phyloP scores from a whole-genome alignment of 306 rosid genomes.

The Cucumis cinereus region DNA sequence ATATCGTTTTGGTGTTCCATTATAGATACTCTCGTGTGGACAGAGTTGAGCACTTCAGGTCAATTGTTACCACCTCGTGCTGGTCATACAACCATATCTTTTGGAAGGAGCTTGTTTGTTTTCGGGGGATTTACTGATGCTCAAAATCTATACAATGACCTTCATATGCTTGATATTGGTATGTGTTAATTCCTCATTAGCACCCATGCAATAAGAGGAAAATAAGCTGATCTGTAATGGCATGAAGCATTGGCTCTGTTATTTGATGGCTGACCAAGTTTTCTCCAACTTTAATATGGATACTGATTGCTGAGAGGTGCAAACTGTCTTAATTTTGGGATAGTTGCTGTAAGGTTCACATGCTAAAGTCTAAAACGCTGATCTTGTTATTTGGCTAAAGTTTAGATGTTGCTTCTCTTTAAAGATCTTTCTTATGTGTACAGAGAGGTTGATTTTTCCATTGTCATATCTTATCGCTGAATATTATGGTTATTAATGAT shows the following conservation, averaged over 20 bases:
- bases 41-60: slow-evolving; percentile 74
- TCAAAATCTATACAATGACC: slow-evolving; percentile 81
- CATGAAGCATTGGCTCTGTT: not conserved
- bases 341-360: not conserved
- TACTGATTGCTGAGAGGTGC: not conserved
- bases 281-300: not conserved
- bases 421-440: not conserved
- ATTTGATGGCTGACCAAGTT: not conserved
- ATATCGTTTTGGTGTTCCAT: slow-evolving; percentile 17
- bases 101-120: slow-evolving; percentile 78
- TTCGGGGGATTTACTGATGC: slow-evolving; percentile 97
- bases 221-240: not conserved
- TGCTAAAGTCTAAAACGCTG: not conserved
- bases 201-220: not conserved
- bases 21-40: slow-evolving; percentile 84
- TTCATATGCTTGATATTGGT: slow-evolving; percentile 80
- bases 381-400: not conserved
- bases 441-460: not conserved
- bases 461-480: not conserved
- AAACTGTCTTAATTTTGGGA: not conserved
- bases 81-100: slow-evolving; percentile 84
- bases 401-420: not conserved
- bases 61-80: slow-evolving; percentile 81
- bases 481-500: no score
- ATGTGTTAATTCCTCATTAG: slow-evolving; percentile 22